Evolutionary conservation across 495 filamentous ascomycete species (phyloP).

Genomic region (Filosporella fistucella): DNA sequence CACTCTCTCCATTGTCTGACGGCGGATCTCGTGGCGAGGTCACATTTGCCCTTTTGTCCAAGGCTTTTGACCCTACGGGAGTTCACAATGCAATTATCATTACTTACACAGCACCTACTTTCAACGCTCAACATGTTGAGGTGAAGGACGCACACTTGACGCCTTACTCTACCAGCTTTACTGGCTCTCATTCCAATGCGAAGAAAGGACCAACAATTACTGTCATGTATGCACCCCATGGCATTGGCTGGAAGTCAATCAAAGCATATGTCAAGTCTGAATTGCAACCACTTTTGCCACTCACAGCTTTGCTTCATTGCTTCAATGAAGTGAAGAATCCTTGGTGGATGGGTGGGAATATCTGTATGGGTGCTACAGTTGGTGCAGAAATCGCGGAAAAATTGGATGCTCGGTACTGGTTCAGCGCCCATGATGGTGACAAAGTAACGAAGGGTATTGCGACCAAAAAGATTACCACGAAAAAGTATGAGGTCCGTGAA

Average conservation of each 20-base stretch:
- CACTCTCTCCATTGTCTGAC: constrained; percentile 39
- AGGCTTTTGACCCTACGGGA: constrained; percentile 54
- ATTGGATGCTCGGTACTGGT: constrained; percentile 52
- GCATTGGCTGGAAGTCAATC: constrained; percentile 31
- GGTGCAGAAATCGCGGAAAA: constrained; percentile 53
- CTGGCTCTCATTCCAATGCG: background rate
- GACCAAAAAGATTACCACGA: constrained; percentile 41
- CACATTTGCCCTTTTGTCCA: constrained; percentile 59
- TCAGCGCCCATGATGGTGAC: constrained; percentile 62
- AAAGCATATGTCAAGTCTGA: constrained; percentile 33
- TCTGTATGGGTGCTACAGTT: constrained; percentile 50
- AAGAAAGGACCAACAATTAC: constrained; percentile 21
- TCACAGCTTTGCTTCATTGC: constrained; percentile 60
- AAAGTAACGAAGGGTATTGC: constrained; percentile 53
- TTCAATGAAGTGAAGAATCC: constrained; percentile 56
- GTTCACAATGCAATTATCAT: constrained; percentile 66
- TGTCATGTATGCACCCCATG: constrained; percentile 41
- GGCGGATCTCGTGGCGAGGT: constrained; percentile 53
- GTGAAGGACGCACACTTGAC: background rate
- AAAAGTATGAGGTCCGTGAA: constrained; percentile 38
- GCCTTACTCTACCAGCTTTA: background rate
- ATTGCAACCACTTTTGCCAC: constrained; percentile 32
- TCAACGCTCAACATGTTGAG: background rate
- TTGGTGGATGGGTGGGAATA: constrained; percentile 62
- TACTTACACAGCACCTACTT: constrained; percentile 50